These are phyloP conservation scores for Psilocybe subaeruginosa DNA, from an alignment of 768 basidiomycete species.

Conservation along the genomic window DNA sequence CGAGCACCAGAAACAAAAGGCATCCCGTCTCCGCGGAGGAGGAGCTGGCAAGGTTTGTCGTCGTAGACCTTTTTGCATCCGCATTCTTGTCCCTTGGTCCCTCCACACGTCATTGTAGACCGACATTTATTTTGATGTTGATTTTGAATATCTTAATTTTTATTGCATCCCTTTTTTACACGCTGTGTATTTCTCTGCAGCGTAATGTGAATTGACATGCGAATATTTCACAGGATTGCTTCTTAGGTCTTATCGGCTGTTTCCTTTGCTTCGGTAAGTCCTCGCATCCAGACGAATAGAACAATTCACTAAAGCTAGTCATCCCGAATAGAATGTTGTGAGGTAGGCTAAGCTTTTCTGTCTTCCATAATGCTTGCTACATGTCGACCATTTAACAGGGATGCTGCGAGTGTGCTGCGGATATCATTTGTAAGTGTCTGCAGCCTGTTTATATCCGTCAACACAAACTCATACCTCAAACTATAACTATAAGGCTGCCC, in stretches of 20 bases:
- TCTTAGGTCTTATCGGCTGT: constrained; percentile 61
- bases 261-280: constrained; percentile 75
- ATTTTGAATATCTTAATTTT: constrained; percentile 5
- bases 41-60: constrained; percentile 63
- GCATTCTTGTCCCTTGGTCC: constrained; percentile 1
- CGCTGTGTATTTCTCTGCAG: not conserved
- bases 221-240: constrained; percentile 56
- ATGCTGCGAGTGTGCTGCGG: constrained; percentile 71
- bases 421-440: constrained; percentile 65
- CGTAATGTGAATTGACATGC: constrained; percentile 1
- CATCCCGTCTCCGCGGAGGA: constrained; percentile 69
- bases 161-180: not conserved
- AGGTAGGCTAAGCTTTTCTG: constrained; percentile 42
- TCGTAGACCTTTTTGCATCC: not conserved
- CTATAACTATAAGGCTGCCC: constrained; percentile 61
- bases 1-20: constrained; percentile 50
- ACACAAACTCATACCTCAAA: not conserved
- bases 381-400: constrained; percentile 38
- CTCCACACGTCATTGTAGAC: not conserved
- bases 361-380: not conserved
- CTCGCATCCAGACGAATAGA: not conserved
- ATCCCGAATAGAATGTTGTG: constrained; percentile 62
- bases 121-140: constrained; percentile 5
- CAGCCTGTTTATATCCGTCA: not conserved
- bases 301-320: not conserved